Evolutionary conservation across 352 stramenopile genomes (phyloP).

Genomic region (Pythium rhizo-oryzae): DNA sequence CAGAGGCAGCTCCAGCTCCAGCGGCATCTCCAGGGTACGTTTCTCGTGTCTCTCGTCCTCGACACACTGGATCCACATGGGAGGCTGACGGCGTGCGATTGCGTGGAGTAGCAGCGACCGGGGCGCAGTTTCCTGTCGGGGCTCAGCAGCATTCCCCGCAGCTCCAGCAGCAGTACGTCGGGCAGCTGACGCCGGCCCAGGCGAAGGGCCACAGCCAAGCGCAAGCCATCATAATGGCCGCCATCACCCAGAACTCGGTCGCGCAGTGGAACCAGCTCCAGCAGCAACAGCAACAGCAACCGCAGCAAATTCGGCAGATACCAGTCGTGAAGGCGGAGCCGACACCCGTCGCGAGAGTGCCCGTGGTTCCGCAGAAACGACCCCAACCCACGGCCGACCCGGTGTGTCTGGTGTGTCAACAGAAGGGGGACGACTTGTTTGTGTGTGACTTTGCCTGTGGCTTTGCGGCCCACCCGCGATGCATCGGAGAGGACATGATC

Average conservation of each 20-base stretch:
- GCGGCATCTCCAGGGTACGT: constrained; percentile 19
- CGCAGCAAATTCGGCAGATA: background rate
- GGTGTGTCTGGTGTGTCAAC: constrained; percentile 49
- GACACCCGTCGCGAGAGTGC: background rate
- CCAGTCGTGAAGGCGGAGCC: constrained; percentile 7
- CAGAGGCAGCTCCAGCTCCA: constrained; percentile 27
- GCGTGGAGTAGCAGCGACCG: background rate
- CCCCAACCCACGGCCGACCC: constrained; percentile 26
- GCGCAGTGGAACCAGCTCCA: constrained; percentile 10
- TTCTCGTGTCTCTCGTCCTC: too few species aligned
- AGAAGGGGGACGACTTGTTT: constrained; percentile 51
- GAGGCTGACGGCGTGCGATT: background rate
- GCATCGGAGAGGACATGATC: constrained; percentile 62
- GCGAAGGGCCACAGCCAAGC: constrained; percentile 18
- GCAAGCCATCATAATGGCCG: constrained; percentile 27
- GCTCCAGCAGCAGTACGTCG: constrained; percentile 5
- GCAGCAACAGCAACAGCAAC: constrained; percentile 10
- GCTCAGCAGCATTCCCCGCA: constrained; percentile 1
- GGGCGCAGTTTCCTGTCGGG: constrained; percentile 4
- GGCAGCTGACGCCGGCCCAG: constrained; percentile 4
- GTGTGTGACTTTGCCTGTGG: constrained; percentile 63
- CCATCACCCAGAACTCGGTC: constrained; percentile 17
- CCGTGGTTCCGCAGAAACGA: constrained; percentile 8
- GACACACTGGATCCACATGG: too few species aligned
- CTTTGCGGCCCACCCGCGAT: constrained; percentile 55